A percentile compares a stretch with the other conserved stretches of the same genome.
Conservation (phyloP, 257 asterid species). For the Solanum sejunctum region DNA sequence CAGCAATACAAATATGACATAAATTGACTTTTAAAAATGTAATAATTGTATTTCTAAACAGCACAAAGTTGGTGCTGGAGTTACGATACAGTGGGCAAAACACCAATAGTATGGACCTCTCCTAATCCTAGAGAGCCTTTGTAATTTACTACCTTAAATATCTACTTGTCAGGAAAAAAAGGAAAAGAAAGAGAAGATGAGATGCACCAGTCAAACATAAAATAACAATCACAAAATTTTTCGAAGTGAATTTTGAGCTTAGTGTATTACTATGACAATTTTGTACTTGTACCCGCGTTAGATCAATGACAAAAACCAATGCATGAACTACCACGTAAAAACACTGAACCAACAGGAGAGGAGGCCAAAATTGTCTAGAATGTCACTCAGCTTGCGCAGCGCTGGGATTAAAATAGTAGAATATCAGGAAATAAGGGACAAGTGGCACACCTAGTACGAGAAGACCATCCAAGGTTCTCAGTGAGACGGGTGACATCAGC, state of each 20-base stretch:
- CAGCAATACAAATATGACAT: not conserved
- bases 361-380: not conserved
- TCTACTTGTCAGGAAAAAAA: not conserved
- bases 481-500: conserved; percentile 43
- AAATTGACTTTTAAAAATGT: not conserved
- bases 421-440: not conserved
- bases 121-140: not conserved
- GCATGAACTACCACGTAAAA: not conserved
- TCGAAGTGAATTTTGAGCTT: not conserved
- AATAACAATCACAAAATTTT: not conserved
- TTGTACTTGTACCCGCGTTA: not conserved
- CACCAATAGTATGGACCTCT: not conserved
- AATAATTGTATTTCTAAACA: not conserved
- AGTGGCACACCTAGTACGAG: conserved; percentile 74
- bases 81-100: not conserved
- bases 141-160: not conserved
- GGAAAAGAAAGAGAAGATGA: not conserved
- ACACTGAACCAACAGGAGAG: not conserved
- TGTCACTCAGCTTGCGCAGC: not conserved
- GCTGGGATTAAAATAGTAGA: not conserved
- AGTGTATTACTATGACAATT: not conserved
- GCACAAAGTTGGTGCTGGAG: not conserved
- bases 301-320: not conserved
- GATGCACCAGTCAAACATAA: not conserved
- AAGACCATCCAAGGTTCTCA: conserved; percentile 97